Conservation (phyloP, 768 basidiomycete genomes). For the Crucibulum laeve region DNA sequence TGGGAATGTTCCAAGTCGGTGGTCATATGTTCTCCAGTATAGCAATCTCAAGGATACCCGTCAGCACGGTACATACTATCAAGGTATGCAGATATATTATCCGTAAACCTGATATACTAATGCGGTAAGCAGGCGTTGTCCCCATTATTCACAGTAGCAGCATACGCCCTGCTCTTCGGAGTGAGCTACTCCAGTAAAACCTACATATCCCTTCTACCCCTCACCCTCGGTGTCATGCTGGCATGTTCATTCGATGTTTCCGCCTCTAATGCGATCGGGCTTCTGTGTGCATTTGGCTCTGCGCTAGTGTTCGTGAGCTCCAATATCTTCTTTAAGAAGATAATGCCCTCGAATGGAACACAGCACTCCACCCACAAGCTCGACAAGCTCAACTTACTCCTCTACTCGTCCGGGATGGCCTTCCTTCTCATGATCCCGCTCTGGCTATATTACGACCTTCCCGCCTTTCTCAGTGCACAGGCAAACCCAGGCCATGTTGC, state of each 20-base stretch:
- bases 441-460: slow-evolving; percentile 88
- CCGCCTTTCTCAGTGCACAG: slow-evolving; percentile 49
- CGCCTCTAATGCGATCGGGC: slow-evolving; percentile 76
- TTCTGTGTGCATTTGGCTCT: slow-evolving; percentile 96
- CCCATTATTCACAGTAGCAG: slow-evolving; percentile 93
- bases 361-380: slow-evolving; percentile 62
- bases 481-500: slow-evolving; percentile 34
- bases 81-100: slow-evolving; percentile 57
- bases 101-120: background rate
- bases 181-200: slow-evolving; percentile 92
- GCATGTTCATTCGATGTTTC: slow-evolving; percentile 93
- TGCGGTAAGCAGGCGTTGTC: slow-evolving; percentile 72
- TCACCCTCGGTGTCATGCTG: slow-evolving; percentile 96
- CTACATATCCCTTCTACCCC: slow-evolving; percentile 89
- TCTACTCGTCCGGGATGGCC: slow-evolving; percentile 92
- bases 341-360: slow-evolving; percentile 69
- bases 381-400: slow-evolving; percentile 93
- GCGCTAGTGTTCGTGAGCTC: slow-evolving; percentile 96
- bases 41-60: slow-evolving; percentile 93
- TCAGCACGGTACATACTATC: slow-evolving; percentile 98
- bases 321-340: slow-evolving; percentile 99
- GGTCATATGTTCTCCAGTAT: slow-evolving; percentile 98
- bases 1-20: slow-evolving; percentile 97
- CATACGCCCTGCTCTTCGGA: slow-evolving; percentile 89
- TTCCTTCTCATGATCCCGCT: slow-evolving; percentile 96